Evolutionary conservation across 768 basidiomycete genomes (phyloP).

Genomic region (Boletus sp.): DNA sequence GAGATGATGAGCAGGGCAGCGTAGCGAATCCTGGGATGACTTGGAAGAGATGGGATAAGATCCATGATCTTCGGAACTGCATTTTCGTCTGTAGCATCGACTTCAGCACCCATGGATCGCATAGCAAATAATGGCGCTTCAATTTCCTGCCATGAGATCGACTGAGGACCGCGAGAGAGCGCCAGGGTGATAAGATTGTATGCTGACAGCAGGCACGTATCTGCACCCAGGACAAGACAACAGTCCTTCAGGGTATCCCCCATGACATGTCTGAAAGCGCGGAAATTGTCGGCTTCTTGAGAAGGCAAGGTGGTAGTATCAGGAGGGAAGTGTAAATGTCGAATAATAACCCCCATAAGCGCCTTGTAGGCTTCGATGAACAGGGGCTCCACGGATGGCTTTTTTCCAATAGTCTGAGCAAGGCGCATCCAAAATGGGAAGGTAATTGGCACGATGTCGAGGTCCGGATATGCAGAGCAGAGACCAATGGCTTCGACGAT

Average conservation of each 20-base stretch:
- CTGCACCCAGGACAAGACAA: conserved; percentile 87
- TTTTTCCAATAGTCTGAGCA: conserved; percentile 84
- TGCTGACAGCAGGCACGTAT: conserved; percentile 75
- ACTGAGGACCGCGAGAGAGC: conserved; percentile 55
- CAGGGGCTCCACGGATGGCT: conserved; percentile 63
- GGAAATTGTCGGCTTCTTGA: conserved; percentile 91
- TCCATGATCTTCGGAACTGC: conserved; percentile 97
- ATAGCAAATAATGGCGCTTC: conserved; percentile 97
- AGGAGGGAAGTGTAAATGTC: conserved; percentile 86
- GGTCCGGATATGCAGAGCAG: conserved; percentile 88
- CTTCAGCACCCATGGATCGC: conserved; percentile 96
- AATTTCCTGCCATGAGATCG: conserved; percentile 88
- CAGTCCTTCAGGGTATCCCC: conserved; percentile 99
- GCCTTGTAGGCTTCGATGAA: conserved; percentile 80
- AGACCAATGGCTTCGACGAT: conserved; percentile 92
- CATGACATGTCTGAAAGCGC: conserved; percentile 95
- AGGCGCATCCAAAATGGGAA: conserved; percentile 99
- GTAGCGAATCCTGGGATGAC: conserved; percentile 89
- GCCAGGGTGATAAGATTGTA: conserved; percentile 78
- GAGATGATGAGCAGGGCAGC: conserved; percentile 93
- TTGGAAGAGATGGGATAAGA: conserved; percentile 83
- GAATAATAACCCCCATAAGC: conserved; percentile 83
- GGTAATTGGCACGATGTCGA: conserved; percentile 96
- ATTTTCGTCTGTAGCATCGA: conserved; percentile 76
- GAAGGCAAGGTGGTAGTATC: conserved; percentile 62